Conservation (phyloP, 2,329 filamentous ascomycete genomes). For the Fusarium sp. region DNA sequence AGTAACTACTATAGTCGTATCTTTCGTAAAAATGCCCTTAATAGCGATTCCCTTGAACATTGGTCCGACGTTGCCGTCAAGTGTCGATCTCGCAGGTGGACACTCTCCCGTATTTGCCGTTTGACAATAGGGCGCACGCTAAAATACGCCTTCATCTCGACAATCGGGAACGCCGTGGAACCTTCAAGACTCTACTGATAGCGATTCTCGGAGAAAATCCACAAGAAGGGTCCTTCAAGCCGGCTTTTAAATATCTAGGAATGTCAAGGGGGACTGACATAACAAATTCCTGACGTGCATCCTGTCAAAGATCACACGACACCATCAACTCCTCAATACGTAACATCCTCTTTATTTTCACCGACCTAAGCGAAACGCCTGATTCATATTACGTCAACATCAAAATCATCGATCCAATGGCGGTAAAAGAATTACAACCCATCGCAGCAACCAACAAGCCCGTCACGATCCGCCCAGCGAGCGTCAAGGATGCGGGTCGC, state of each 20-base stretch:
- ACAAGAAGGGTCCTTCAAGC: neutral
- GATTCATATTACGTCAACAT: neutral
- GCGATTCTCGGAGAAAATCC: neutral
- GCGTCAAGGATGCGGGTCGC: neutral
- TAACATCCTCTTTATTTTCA: neutral
- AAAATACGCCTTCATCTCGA: neutral
- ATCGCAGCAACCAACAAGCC: neutral
- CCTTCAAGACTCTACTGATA: neutral
- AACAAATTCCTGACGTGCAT: neutral
- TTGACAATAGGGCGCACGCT: slow-evolving; percentile 29
- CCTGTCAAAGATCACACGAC: neutral
- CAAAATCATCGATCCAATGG: neutral
- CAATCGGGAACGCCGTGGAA: neutral
- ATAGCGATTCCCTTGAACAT: neutral
- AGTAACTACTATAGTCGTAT: neutral
- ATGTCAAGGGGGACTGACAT: neutral
- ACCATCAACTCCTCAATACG: neutral
- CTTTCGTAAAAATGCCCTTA: neutral
- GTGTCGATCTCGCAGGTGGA: neutral
- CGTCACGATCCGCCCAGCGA: slow-evolving; percentile 13
- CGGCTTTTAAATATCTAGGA: neutral
- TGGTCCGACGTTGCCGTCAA: neutral
- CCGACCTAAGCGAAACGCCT: neutral
- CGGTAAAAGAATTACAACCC: neutral
- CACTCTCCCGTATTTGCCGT: neutral